Base-by-base conservation (phyloP, 805 yeast genomes). In the Pichia ethanolica region DNA sequence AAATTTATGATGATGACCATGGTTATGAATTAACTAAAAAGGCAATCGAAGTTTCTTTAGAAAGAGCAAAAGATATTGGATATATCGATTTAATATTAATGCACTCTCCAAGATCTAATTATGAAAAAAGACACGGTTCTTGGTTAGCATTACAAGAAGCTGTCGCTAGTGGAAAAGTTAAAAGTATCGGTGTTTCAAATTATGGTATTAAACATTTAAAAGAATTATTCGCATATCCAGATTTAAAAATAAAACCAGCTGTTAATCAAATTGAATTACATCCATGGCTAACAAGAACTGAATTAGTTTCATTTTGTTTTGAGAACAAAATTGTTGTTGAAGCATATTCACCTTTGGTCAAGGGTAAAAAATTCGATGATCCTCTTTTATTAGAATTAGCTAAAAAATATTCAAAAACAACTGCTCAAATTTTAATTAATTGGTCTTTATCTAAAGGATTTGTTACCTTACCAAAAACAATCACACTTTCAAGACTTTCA, bases 391-490 rank as follows among this genome's bases (percentile, higher is more conserved):
- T 65, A 5, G 65, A 61, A 35, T 68, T 83, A 48, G 76, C 80
- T 43, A 60, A 68, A 42, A 77, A 78, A 56, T 75, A 73, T 48
- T 66, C 68, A 5, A 69, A 72, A 32, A 59, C 79, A 8, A 70
- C 75, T 27, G 82, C 79, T 9, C 86, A 83, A 59, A 72, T 84
- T 26, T 66, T 84, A 52, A 69, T 84, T 44, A 74, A 79, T 56
- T 85, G 90, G 90, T 77, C 85, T 1, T 69, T 77, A 45, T 73
- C 75, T 53, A 78, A 81, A 57, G 89, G 88, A 2, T 78, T 73
- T 53, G 69, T 84, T 40, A 40, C 52, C 1, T 48, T 62, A 34
- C 64, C 64, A 57, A 71, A 61, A 67, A 69, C 63, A 61, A 48
- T 46, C n/a, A 51, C 44, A 5, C 46, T 44, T 20, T 27, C 38